These are phyloP conservation scores for Vitis hybrid DNA, from an alignment of 177 flowering plant genomes.

Conservation along the genomic window DNA sequence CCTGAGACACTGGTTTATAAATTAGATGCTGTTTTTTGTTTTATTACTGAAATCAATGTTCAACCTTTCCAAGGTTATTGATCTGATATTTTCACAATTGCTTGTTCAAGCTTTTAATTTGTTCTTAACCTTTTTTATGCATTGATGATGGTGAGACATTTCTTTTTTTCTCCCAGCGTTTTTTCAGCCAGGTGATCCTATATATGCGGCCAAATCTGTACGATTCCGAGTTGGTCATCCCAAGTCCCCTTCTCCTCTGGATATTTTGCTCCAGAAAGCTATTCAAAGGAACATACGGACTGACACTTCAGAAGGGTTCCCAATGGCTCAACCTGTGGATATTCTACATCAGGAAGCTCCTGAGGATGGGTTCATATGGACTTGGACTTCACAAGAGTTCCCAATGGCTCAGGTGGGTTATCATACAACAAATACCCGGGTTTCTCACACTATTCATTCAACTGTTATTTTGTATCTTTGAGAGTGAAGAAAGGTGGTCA, in stretches of 20 bases:
- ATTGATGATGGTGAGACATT: neutral
- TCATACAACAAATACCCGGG: neutral
- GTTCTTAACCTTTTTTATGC: neutral
- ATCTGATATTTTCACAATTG: neutral
- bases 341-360: neutral
- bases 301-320: too few relatives aligned
- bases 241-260: neutral
- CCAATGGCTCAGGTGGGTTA: slow-evolving; percentile 16
- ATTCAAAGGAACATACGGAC: too few relatives aligned
- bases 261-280: too few relatives aligned
- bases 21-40: slow-evolving; percentile 39
- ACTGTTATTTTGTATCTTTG: neutral
- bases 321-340: neutral
- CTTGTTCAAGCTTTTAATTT: neutral
- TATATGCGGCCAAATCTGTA: slow-evolving; percentile 13
- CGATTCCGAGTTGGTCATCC: slow-evolving; percentile 17
- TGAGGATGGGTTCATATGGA: slow-evolving; percentile 13
- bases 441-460: neutral
- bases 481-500: neutral
- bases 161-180: slow-evolving; percentile 2
- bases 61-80: slow-evolving; percentile 61
- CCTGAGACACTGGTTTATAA: slow-evolving; percentile 56
- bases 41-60: slow-evolving; percentile 51
- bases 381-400: slow-evolving; percentile 16
- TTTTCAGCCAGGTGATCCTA: slow-evolving; percentile 14